These are phyloP conservation scores for Cetraspora pellucida DNA, from an alignment of 192 early-diverging fungal genomes.

Conservation along the genomic window DNA sequence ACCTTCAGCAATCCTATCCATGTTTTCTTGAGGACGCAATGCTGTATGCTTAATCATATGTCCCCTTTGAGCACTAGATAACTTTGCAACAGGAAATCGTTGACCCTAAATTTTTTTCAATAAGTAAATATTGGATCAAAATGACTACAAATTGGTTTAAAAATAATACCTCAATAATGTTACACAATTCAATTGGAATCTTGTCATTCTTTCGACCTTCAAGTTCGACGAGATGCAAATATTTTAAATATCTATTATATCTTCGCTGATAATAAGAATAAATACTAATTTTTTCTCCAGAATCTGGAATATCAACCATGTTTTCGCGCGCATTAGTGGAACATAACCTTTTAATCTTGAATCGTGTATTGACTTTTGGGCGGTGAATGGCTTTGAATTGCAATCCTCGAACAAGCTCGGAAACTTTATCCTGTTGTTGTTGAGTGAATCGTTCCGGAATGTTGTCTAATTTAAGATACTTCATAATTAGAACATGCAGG, in stretches of 20 bases:
- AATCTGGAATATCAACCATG: background rate
- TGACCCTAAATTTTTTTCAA: constrained; percentile 57
- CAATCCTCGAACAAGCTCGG: constrained; percentile 6
- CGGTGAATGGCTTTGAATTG: constrained; percentile 23
- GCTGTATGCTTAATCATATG: constrained; percentile 96
- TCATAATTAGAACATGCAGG: background rate
- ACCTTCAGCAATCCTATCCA: constrained; percentile 75
- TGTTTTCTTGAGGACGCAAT: constrained; percentile 74
- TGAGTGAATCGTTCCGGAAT: background rate
- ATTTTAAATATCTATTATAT: constrained; percentile 74
- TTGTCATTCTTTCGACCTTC: constrained; percentile 66
- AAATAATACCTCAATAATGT: constrained; percentile 57
- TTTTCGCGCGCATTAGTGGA: constrained; percentile 1
- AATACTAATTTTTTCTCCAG: constrained; percentile 61
- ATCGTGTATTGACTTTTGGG: constrained; percentile 10
- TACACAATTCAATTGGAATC: constrained; percentile 91
- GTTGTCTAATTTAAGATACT: background rate
- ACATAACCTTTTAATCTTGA: background rate
- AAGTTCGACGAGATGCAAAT: constrained; percentile 77
- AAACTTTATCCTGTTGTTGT: background rate
- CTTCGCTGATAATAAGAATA: constrained; percentile 73
- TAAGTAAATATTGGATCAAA: background rate
- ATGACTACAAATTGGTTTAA: background rate
- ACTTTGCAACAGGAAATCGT: constrained; percentile 70
- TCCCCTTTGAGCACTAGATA: constrained; percentile 84